Evolutionary conservation across 78 protist species (phyloP).

Genomic region (Dictyostelium firmibasis): DNA sequence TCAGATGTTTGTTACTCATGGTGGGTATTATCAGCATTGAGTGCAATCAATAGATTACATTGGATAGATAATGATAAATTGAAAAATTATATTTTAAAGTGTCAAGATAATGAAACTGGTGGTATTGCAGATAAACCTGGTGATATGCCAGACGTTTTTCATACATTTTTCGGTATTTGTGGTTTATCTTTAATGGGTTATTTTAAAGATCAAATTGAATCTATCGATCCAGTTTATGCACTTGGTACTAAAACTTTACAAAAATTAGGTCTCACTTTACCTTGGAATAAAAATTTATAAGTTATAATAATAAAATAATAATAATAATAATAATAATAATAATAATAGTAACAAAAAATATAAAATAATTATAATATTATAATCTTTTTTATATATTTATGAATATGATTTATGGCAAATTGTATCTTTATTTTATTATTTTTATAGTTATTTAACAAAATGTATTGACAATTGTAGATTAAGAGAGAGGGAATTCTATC

Average conservation of each 20-base stretch:
- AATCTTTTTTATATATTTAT: background rate
- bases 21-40: constrained; percentile 98
- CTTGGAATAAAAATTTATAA: constrained; percentile 47
- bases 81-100: constrained; percentile 86
- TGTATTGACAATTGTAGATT: too few relatives aligned
- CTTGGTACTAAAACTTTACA: constrained; percentile 35
- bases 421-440: too few relatives aligned
- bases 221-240: constrained; percentile 85
- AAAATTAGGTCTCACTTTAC: constrained; percentile 22
- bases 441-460: too few relatives aligned
- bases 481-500: background rate
- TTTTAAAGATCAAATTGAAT: constrained; percentile 14
- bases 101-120: constrained; percentile 98
- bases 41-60: constrained; percentile 87
- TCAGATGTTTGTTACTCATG: constrained; percentile 99
- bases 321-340: background rate
- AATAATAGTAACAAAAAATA: background rate
- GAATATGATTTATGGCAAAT: background rate
- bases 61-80: constrained; percentile 95
- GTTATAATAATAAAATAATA: background rate
- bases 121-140: constrained; percentile 99
- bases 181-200: constrained; percentile 89
- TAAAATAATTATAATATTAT: background rate
- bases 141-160: constrained; percentile 98
- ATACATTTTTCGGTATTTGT: constrained; percentile 98